Percentiles rank a stretch among this genome's conserved stretches.
Conservation (phyloP, 2,329 filamentous ascomycete genomes). For the Sporothrix euskadiensis region DNA sequence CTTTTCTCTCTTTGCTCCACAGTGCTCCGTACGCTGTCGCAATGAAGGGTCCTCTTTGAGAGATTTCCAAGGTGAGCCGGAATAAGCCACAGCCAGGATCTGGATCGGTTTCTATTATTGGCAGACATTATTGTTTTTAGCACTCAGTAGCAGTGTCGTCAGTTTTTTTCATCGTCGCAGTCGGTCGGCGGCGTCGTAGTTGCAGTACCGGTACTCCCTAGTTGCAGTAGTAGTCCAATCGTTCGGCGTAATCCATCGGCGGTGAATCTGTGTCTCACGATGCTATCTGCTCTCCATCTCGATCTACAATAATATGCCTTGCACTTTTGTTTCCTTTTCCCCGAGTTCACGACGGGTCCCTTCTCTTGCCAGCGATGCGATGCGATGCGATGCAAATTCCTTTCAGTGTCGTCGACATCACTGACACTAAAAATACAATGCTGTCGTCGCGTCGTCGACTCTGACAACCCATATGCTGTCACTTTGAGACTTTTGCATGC, state of each 20-base stretch:
- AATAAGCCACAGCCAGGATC: slow-evolving; percentile 14
- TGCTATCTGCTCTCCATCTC: neutral
- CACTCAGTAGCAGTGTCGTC: neutral
- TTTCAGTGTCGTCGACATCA: neutral
- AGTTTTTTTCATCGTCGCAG: neutral
- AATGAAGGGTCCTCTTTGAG: neutral
- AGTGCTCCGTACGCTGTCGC: slow-evolving; percentile 2
- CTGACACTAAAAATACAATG: neutral
- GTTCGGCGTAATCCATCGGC: neutral
- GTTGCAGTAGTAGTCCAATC: too few relatives aligned
- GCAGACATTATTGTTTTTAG: neutral
- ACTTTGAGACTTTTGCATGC: neutral
- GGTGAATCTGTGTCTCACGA: neutral
- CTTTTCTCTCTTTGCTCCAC: neutral
- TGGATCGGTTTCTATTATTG: slow-evolving; percentile 19
- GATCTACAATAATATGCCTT: slow-evolving; percentile 3
- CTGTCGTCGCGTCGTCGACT: neutral
- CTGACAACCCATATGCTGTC: neutral
- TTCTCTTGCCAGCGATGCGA: neutral
- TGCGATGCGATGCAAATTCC: neutral
- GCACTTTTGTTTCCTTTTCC: neutral
- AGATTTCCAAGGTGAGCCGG: neutral
- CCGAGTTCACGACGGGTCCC: neutral
- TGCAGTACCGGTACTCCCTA: neutral
- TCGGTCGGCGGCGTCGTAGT: neutral